Percentiles rank a stretch among this genome's conserved stretches.
Evolutionary conservation across 768 basidiomycete species (phyloP).

Genomic region (Baorangia bicolor): DNA sequence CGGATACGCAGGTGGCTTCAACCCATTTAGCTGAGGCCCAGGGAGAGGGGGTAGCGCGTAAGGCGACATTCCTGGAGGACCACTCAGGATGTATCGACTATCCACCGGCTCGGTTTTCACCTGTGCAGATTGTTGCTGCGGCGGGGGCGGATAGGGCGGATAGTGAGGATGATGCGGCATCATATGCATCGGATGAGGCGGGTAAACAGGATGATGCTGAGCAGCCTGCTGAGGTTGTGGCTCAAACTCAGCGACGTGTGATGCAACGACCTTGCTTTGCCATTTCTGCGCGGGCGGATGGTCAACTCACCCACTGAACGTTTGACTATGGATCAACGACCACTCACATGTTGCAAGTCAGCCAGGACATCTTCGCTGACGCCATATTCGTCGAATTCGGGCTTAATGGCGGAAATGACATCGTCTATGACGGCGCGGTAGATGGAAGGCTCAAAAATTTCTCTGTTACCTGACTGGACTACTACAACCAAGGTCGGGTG

Average conservation of each 20-base stretch:
- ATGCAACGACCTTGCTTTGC: slow-evolving; percentile 93
- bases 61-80: slow-evolving; percentile 38
- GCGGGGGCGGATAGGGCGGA: slow-evolving; percentile 43
- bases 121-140: slow-evolving; percentile 37
- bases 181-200: slow-evolving; percentile 63
- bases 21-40: slow-evolving; percentile 60
- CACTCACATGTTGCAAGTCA: slow-evolving; percentile 83
- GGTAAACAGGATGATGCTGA: slow-evolving; percentile 52
- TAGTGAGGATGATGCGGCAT: slow-evolving; percentile 56
- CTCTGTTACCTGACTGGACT: slow-evolving; percentile 53
- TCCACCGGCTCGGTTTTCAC: slow-evolving; percentile 79
- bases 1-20: slow-evolving; percentile 49
- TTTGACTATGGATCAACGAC: slow-evolving; percentile 11
- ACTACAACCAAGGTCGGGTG: slow-evolving; percentile 58
- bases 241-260: slow-evolving; percentile 93
- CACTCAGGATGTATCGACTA: slow-evolving; percentile 59
- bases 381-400: slow-evolving; percentile 96
- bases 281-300: slow-evolving; percentile 66
- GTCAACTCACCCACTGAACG: slow-evolving; percentile 9
- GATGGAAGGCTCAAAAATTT: slow-evolving; percentile 74
- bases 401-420: slow-evolving; percentile 82
- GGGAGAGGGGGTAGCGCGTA: slow-evolving; percentile 63
- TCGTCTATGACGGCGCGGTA: slow-evolving; percentile 98
- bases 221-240: slow-evolving; percentile 47
- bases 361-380: slow-evolving; percentile 88